phyloP scores from a whole-genome alignment of 179 eudicot species.

The Corrigiola litoralis region DNA sequence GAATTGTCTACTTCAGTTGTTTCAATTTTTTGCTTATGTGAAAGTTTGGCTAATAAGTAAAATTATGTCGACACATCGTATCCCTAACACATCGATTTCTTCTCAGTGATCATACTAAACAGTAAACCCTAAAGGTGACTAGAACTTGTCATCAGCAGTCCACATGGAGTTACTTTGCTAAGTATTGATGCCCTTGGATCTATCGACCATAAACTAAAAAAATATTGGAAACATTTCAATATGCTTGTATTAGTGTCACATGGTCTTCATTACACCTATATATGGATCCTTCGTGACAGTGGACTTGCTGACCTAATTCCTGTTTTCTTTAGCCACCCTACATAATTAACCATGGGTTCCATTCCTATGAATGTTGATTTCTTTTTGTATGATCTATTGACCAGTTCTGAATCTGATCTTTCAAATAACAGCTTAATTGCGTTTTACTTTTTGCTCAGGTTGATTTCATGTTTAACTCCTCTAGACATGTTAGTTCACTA shows the following conservation, averaged over 20 bases:
- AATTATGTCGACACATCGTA: background rate
- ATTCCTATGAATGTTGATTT: background rate
- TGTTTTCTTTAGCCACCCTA: no score
- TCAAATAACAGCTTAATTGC: slow-evolving; percentile 7
- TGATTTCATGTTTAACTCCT: slow-evolving; percentile 81
- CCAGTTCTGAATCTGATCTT: slow-evolving; percentile 1
- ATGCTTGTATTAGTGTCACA: background rate
- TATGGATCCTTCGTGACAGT: background rate
- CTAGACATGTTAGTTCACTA: slow-evolving; percentile 63
- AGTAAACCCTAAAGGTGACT: background rate
- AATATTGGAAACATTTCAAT: background rate
- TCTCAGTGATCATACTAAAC: background rate
- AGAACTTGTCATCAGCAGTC: background rate
- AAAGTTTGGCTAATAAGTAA: background rate
- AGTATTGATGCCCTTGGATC: background rate
- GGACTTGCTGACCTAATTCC: no score
- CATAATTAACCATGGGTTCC: no score
- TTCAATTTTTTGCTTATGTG: background rate
- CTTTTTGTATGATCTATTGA: background rate
- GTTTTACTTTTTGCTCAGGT: slow-evolving; percentile 45
- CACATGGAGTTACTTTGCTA: background rate
- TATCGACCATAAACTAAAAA: background rate
- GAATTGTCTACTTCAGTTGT: background rate
- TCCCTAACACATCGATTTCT: background rate
- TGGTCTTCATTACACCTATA: background rate